Percentiles rank a stretch among this genome's conserved stretches.
Conservation (phyloP, 257 asterid species). For the Salvia splendens region DNA sequence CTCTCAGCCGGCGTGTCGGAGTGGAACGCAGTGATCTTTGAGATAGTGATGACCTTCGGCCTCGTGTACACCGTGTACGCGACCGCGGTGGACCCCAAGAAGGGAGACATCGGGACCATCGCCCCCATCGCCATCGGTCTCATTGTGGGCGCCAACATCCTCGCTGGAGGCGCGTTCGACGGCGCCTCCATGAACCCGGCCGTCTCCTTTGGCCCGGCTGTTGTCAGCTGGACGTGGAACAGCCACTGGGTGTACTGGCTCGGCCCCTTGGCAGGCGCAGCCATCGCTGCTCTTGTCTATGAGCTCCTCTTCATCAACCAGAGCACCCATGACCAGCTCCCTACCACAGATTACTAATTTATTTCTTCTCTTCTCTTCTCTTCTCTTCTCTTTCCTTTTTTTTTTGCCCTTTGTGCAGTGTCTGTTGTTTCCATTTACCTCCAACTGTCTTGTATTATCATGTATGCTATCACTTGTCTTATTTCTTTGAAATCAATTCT, state of each 20-base stretch:
- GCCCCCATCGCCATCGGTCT: conserved; percentile 87
- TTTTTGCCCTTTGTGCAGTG: conserved; percentile 20
- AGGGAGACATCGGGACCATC: conserved; percentile 67
- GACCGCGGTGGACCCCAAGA: conserved; percentile 82
- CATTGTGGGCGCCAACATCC: conserved; percentile 85
- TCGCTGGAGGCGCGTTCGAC: conserved; percentile 80
- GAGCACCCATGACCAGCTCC: conserved; percentile 59
- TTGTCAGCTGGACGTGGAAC: conserved; percentile 81
- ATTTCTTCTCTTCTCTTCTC: background rate
- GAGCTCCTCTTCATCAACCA: conserved; percentile 59
- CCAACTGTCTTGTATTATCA: conserved; percentile 2
- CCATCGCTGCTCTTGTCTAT: conserved; percentile 61
- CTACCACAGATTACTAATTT: conserved; percentile 48
- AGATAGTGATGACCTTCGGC: conserved; percentile 86
- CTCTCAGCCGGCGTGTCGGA: conserved; percentile 62
- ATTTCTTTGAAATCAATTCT: conserved; percentile 21
- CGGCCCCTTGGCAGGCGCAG: conserved; percentile 74
- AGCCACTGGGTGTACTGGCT: conserved; percentile 91
- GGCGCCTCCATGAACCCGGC: conserved; percentile 97
- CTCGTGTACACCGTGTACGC: conserved; percentile 85
- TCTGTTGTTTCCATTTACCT: conserved; percentile 21
- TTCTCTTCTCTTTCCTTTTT: too few relatives aligned
- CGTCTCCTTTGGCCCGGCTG: conserved; percentile 84
- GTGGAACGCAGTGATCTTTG: conserved; percentile 69
- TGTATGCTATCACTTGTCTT: conserved; percentile 26